These are phyloP conservation scores for Amanita molliuscula DNA, from an alignment of 768 basidiomycete genomes.

Conservation along the genomic window DNA sequence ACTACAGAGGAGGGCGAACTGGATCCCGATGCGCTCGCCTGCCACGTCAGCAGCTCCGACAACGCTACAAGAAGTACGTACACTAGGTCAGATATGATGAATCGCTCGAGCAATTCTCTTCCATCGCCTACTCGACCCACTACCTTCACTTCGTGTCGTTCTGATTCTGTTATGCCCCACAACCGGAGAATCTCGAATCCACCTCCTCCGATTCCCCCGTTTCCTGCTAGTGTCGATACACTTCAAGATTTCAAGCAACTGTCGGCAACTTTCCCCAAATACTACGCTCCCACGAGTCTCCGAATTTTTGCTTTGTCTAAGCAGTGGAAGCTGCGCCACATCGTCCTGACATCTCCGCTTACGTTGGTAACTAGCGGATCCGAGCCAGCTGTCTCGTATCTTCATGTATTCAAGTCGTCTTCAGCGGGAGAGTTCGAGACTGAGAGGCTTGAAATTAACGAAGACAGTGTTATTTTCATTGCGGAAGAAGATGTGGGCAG, in stretches of 20 bases:
- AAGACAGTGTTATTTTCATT: conserved; percentile 67
- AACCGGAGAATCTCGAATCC: conserved; percentile 25
- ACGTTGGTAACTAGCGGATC: conserved; percentile 24
- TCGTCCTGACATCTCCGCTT: conserved; percentile 46
- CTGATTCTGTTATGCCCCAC: conserved; percentile 27
- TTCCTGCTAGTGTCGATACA: conserved; percentile 46
- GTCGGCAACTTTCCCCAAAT: conserved; percentile 51
- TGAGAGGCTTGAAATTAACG: conserved; percentile 67
- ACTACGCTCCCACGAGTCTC: conserved; percentile 56
- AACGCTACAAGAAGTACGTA: neutral
- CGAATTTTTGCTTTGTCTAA: conserved; percentile 65
- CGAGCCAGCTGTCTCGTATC: conserved; percentile 38
- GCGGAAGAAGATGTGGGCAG: conserved; percentile 46
- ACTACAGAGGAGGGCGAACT: conserved; percentile 29
- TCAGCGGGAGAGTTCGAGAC: conserved; percentile 55
- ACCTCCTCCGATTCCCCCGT: conserved; percentile 36
- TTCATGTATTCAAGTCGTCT: conserved; percentile 66
- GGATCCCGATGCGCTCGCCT: conserved; percentile 15
- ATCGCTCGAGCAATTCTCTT: conserved; percentile 22
- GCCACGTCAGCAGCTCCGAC: neutral
- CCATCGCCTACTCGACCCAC: conserved; percentile 19
- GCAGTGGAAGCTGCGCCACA: conserved; percentile 59
- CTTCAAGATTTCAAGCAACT: conserved; percentile 44
- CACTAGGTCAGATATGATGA: conserved; percentile 7
- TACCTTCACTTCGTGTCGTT: conserved; percentile 20